phyloP scores from a whole-genome alignment of 179 eudicot species.

The Camellia oleifera region DNA sequence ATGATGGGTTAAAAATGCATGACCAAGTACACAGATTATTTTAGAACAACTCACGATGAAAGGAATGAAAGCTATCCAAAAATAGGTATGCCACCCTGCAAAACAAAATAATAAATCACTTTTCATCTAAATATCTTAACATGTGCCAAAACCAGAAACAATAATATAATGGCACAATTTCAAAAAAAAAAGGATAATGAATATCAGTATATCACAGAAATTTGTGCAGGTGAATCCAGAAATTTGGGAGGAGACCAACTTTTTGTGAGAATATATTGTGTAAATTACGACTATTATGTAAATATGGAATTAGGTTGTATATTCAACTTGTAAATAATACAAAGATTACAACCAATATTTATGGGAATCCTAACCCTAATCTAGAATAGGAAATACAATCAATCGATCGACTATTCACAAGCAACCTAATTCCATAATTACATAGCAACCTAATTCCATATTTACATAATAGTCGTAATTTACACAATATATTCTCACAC shows the following conservation, averaged over 20 bases:
- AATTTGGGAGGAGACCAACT: background rate
- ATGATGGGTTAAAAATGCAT: background rate
- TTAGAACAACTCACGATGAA: constrained; percentile 57
- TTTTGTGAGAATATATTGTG: too few species aligned
- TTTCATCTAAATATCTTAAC: background rate
- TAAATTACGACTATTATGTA: too few species aligned
- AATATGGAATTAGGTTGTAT: too few species aligned
- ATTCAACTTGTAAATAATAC: too few species aligned
- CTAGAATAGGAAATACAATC: too few species aligned
- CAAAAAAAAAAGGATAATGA: background rate
- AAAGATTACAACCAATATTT: too few species aligned
- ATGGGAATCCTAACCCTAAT: too few species aligned
- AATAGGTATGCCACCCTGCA: constrained; percentile 90
- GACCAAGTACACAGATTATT: background rate
- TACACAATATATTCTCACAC: too few species aligned
- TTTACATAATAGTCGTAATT: too few species aligned
- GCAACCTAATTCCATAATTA: too few species aligned
- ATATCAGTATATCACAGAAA: background rate
- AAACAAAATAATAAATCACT: background rate
- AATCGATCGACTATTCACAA: too few species aligned
- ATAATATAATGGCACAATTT: background rate
- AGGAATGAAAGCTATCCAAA: constrained; percentile 88
- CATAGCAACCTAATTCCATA: too few species aligned
- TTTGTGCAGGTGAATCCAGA: constrained; percentile 2
- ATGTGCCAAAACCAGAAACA: background rate